Conservation (phyloP, 805 yeast genomes). For the Cyberlindnera amylophila region DNA sequence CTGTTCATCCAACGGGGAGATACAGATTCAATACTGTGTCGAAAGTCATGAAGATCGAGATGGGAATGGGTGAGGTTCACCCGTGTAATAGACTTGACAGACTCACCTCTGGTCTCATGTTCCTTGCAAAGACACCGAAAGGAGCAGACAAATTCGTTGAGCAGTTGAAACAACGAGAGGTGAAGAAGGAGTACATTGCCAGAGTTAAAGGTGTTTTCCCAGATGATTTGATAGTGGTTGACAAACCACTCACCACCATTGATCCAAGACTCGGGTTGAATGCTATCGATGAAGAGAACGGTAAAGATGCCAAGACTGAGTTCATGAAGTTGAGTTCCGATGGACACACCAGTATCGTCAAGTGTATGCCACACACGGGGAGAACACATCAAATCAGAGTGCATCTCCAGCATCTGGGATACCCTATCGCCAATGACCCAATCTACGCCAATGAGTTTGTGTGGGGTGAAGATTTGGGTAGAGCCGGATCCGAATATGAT, state of each 20-base stretch:
- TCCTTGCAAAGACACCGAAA: conserved; percentile 33
- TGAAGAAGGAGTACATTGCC: conserved; percentile 72
- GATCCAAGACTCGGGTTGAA: conserved; percentile 64
- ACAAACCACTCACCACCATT: conserved; percentile 62
- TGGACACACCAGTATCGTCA: conserved; percentile 57
- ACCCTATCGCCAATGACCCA: conserved; percentile 91
- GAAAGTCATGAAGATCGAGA: conserved; percentile 69
- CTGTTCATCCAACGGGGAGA: conserved; percentile 94
- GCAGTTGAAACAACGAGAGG: conserved; percentile 46
- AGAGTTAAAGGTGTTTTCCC: conserved; percentile 88
- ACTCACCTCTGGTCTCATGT: conserved; percentile 91
- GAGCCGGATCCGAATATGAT: conserved; percentile 45
- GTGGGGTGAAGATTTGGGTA: conserved; percentile 81
- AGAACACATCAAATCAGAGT: conserved; percentile 95
- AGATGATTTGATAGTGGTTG: conserved; percentile 48
- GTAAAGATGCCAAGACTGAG: conserved; percentile 68
- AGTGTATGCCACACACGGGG: conserved; percentile 86
- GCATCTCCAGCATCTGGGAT: conserved; percentile 84
- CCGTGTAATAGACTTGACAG: conserved; percentile 89
- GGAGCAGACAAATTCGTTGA: conserved; percentile 77
- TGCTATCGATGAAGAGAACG: conserved; percentile 42
- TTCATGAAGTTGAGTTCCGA: conserved; percentile 38
- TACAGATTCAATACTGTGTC: conserved; percentile 74
- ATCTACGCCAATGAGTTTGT: conserved; percentile 71
- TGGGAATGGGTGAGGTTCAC: conserved; percentile 56